A percentile compares a stretch with the other conserved stretches of the same genome.
These are phyloP conservation scores for Boletus pseudopeckii DNA, from an alignment of 768 basidiomycete genomes.

Conservation along the genomic window DNA sequence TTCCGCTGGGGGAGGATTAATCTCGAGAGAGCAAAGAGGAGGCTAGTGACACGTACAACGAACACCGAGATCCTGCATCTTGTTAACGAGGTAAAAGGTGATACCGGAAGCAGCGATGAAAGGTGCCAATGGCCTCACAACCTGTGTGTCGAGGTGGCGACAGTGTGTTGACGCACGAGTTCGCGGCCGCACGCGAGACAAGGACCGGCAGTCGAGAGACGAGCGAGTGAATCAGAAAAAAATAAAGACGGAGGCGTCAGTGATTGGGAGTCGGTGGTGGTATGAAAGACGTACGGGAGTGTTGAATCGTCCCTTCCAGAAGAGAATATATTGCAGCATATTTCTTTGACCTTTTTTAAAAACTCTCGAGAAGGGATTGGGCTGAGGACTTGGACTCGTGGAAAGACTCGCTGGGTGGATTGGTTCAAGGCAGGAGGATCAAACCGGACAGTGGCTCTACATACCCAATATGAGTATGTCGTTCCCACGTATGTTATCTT, in stretches of 20 bases:
- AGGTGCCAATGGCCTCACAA: conserved; percentile 74
- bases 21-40: background rate
- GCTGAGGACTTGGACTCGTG: background rate
- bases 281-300: conserved; percentile 21
- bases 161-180: background rate
- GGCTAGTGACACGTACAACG: conserved; percentile 52
- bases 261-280: background rate
- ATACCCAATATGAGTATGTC: conserved; percentile 7
- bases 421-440: too few relatives aligned
- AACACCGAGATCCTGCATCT: conserved; percentile 65
- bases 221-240: background rate
- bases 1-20: conserved; percentile 43
- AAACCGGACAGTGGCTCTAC: conserved; percentile 20
- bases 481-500: conserved; percentile 22
- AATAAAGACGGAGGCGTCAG: background rate
- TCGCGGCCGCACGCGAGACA: background rate
- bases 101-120: conserved; percentile 66
- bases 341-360: background rate
- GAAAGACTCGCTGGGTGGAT: background rate
- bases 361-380: conserved; percentile 1
- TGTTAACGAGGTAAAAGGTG: conserved; percentile 64
- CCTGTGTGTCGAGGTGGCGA: conserved; percentile 36
- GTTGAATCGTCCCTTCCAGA: conserved; percentile 29
- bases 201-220: background rate
- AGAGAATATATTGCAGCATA: conserved; percentile 25